Percentiles rank a stretch among this genome's conserved stretches.
Conservation (phyloP, 139 green algal species). For the Trebouxia sp. region DNA sequence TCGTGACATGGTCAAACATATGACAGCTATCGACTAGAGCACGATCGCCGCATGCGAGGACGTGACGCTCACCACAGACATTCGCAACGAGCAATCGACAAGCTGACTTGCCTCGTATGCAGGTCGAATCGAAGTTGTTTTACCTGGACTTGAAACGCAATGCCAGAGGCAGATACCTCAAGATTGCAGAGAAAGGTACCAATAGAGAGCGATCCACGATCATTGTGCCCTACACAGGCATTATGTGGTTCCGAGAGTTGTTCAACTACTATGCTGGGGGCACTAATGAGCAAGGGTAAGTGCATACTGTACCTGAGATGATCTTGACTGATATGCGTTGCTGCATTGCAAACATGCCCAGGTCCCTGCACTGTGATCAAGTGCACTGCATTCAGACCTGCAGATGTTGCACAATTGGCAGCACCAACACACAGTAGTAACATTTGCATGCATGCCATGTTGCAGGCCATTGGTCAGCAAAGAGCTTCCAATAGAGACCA, state of each 20-base stretch:
- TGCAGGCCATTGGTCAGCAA: slow-evolving; percentile 45
- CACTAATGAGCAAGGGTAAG: slow-evolving; percentile 39
- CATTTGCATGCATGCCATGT: not conserved
- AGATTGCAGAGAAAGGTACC: slow-evolving; percentile 58
- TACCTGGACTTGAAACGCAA: slow-evolving; percentile 63
- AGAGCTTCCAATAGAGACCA: slow-evolving; percentile 63
- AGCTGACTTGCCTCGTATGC: not conserved
- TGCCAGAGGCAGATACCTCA: slow-evolving; percentile 54
- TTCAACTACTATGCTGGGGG: slow-evolving; percentile 61
- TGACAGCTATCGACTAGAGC: too few relatives aligned
- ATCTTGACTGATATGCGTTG: not conserved
- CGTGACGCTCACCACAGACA: too few relatives aligned
- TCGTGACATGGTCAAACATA: not conserved
- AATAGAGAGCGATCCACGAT: slow-evolving; percentile 54
- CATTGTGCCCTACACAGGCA: slow-evolving; percentile 49
- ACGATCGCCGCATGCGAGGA: not conserved
- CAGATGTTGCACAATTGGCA: not conserved
- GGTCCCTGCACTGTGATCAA: too few relatives aligned
- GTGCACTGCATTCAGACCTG: too few relatives aligned
- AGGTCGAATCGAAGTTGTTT: slow-evolving; percentile 64
- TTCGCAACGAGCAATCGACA: too few relatives aligned
- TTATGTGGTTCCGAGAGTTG: slow-evolving; percentile 62
- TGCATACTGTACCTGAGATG: not conserved
- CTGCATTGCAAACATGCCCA: too few relatives aligned
- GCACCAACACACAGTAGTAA: not conserved